Evolutionary conservation across 345 rosid genomes (phyloP).

Genomic region (Populus alba): DNA sequence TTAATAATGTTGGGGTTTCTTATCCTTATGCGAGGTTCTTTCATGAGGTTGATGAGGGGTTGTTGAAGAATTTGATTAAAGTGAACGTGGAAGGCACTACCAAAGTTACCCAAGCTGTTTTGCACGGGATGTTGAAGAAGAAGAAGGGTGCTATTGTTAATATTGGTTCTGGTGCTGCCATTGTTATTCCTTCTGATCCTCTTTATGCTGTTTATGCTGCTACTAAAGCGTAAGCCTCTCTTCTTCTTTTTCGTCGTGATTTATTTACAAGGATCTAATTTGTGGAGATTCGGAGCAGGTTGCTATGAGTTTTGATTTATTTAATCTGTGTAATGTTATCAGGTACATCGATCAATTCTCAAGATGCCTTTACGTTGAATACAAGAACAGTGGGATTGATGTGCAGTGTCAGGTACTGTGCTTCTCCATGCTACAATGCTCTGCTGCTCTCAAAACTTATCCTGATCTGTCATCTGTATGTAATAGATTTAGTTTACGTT

Average conservation of each 20-base stretch:
- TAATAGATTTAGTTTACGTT: neutral
- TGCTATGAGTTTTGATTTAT: neutral
- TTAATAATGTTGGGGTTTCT: slow-evolving; percentile 88
- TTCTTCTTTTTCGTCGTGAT: neutral
- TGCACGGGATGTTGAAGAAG: slow-evolving; percentile 76
- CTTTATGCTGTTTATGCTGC: slow-evolving; percentile 91
- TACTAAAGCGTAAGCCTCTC: slow-evolving; percentile 66
- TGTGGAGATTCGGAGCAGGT: neutral
- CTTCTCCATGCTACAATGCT: neutral
- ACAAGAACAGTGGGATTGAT: slow-evolving; percentile 74
- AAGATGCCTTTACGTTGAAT: slow-evolving; percentile 85
- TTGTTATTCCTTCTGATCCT: slow-evolving; percentile 90
- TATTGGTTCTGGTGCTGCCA: slow-evolving; percentile 93
- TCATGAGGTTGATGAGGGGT: slow-evolving; percentile 77
- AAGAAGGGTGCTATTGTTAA: slow-evolving; percentile 90
- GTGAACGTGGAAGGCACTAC: slow-evolving; percentile 91
- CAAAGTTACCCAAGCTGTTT: slow-evolving; percentile 81
- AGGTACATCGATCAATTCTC: slow-evolving; percentile 94
- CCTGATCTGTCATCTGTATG: neutral
- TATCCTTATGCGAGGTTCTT: slow-evolving; percentile 93
- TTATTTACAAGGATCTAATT: neutral
- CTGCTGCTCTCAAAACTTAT: neutral
- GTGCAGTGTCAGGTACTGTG: slow-evolving; percentile 62
- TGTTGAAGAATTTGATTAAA: slow-evolving; percentile 60
- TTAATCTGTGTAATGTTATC: slow-evolving; percentile 12